phyloP scores from a whole-genome alignment of 495 filamentous ascomycete species.

The Penicillium argentinense region DNA sequence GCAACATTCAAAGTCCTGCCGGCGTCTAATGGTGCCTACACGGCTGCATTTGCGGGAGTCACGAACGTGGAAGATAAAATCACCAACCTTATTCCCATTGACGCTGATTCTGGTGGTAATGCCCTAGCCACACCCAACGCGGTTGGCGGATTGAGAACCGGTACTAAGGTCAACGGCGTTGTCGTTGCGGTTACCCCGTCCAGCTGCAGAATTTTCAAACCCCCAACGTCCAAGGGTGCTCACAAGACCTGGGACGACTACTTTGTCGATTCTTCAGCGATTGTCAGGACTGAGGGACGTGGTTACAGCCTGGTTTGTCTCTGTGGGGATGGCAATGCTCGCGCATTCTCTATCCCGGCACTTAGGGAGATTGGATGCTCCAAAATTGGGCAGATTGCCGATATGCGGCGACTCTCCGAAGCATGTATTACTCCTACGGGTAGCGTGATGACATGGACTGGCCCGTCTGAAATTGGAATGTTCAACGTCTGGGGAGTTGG shows the following conservation, averaged over 20 bases:
- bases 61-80: conserved; percentile 67
- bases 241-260: conserved; percentile 83
- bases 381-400: conserved; percentile 61
- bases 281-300: conserved; percentile 68
- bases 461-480: conserved; percentile 78
- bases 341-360: conserved; percentile 80
- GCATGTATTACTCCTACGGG: conserved; percentile 71
- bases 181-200: conserved; percentile 67
- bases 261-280: conserved; percentile 72
- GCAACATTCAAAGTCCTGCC: conserved; percentile 90
- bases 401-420: conserved; percentile 67
- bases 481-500: conserved; percentile 80
- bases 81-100: conserved; percentile 73
- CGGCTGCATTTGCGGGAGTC: conserved; percentile 68
- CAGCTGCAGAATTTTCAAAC: conserved; percentile 81
- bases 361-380: conserved; percentile 80
- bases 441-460: conserved; percentile 83
- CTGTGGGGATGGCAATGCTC: conserved; percentile 74
- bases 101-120: conserved; percentile 70
- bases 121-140: conserved; percentile 72
- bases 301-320: conserved; percentile 79
- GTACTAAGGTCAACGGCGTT: conserved; percentile 69
- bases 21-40: conserved; percentile 63
- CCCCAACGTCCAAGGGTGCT: conserved; percentile 79
- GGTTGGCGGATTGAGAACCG: conserved; percentile 70